phyloP scores from a whole-genome alignment of 2,329 filamentous ascomycete species.

The Colletotrichum sp. region DNA sequence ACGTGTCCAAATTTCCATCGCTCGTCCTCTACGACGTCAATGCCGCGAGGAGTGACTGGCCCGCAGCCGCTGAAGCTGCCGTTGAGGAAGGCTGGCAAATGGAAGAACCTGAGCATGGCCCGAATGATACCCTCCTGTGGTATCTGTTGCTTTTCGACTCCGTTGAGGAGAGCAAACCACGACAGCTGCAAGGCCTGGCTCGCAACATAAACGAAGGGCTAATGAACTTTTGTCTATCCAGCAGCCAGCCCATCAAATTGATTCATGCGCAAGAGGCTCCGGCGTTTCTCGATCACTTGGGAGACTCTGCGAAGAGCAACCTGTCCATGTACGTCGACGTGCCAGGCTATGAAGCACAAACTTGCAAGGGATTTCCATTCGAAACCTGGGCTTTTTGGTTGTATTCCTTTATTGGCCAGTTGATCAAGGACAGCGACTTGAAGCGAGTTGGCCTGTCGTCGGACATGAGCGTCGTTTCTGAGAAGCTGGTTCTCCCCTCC shows the following conservation, averaged over 20 bases:
- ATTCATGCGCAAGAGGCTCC: conserved; percentile 34
- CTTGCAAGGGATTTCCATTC: conserved; percentile 39
- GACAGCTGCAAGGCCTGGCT: conserved; percentile 30
- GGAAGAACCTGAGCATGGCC: conserved; percentile 25
- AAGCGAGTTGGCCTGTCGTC: conserved; percentile 20
- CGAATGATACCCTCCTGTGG: conserved; percentile 36
- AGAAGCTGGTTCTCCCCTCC: conserved; percentile 42
- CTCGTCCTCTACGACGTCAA: conserved; percentile 50
- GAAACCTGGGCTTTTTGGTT: conserved; percentile 48
- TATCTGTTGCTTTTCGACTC: conserved; percentile 41
- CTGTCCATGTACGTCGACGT: conserved; percentile 34
- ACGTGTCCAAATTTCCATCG: conserved; percentile 46
- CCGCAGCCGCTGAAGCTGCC: conserved; percentile 25
- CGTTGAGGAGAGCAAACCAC: conserved; percentile 26
- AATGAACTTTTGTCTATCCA: conserved; percentile 23
- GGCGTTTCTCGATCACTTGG: conserved; percentile 37
- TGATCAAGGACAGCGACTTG: conserved; percentile 39
- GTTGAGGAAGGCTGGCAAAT: conserved; percentile 38
- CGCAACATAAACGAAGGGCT: conserved; percentile 40
- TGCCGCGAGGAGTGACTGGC: conserved; percentile 41
- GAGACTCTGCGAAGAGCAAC: conserved; percentile 34
- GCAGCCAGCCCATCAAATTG: conserved; percentile 31
- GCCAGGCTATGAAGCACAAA: conserved; percentile 31
- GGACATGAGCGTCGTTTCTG: conserved; percentile 34
- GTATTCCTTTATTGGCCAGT: conserved; percentile 43